Conservation (phyloP, 1,284 basidiomycete species). For the Exobasidium cylindrosporum region DNA sequence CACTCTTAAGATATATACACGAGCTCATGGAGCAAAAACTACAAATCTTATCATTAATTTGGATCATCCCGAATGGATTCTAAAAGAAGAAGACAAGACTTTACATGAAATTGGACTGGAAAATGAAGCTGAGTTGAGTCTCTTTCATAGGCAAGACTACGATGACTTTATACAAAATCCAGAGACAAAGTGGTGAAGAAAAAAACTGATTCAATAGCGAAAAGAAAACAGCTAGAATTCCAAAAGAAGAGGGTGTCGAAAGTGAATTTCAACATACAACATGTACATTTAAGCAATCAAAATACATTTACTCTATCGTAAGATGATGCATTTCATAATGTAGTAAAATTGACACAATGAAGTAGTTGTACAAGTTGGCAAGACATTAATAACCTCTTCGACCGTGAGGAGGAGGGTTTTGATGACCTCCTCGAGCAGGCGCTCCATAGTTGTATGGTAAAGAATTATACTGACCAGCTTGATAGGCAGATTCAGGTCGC, state of each 20-base stretch:
- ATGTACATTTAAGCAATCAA: neutral
- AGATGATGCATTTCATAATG: neutral
- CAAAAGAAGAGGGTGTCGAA: neutral
- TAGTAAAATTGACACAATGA: too few species aligned
- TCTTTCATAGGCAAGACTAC: slow-evolving; percentile 47
- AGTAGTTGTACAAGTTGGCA: too few species aligned
- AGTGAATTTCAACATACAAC: neutral
- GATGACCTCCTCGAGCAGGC: neutral
- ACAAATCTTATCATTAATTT: slow-evolving; percentile 55
- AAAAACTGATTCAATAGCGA: too few species aligned
- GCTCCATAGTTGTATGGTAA: neutral
- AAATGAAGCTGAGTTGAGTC: slow-evolving; percentile 51
- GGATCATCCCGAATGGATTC: slow-evolving; percentile 51
- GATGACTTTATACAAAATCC: slow-evolving; percentile 44
- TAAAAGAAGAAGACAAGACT: slow-evolving; percentile 21
- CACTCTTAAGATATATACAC: slow-evolving; percentile 88
- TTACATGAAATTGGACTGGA: slow-evolving; percentile 21
- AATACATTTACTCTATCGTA: neutral
- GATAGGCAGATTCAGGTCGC: neutral
- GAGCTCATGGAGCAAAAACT: slow-evolving; percentile 85
- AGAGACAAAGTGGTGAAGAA: slow-evolving; percentile 38
- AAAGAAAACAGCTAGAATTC: too few species aligned
- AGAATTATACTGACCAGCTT: neutral
- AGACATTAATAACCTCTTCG: slow-evolving; percentile 1
- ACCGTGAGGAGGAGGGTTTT: neutral